Evolutionary conservation across 2,329 filamentous ascomycete genomes (phyloP), one percentile per base, ranked within the genome.

Genomic region (Zalaria obscura): DNA sequence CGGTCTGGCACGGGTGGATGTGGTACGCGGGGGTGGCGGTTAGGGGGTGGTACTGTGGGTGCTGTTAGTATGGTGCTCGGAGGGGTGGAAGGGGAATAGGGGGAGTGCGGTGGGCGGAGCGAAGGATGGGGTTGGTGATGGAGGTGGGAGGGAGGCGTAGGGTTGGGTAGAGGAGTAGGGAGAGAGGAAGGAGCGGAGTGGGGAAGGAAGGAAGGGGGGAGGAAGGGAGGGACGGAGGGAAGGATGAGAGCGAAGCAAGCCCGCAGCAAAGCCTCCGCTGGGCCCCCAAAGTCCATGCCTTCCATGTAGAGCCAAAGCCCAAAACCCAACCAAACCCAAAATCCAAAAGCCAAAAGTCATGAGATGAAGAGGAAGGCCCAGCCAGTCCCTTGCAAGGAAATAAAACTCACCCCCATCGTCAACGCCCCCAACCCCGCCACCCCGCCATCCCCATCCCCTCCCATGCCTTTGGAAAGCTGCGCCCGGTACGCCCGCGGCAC

Each of bases 1-100:
- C 83, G 5, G 91, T 83, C 58, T 84, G 76, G 63, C 91, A 96
- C 25, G 91, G 89, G 64, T 98, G 91, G 52, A 96, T 73, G 62
- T 94, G 95, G 62, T 89, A 95, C 39, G 78, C 75, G 34, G 87
- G 85, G 44, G 79, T 62, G 40, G 81, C 82, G 44, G 78, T 84
- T 45, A 83, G 62, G 40, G 91, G 89, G 69, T 96, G 87, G 61
- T 93, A 79, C 77, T 89, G 40, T 18, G 7, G n/a, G 18, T 32
- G 32, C 25, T 5, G 18, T 46, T 36, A 46, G 36, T 41, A 10
- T 25, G 6, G 29, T 18, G 18, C 26, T 35, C 25, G 38, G 25
- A 18, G 62, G 94, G 95, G 62, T 89, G 94, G 39, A 78, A 75
- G 34, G 87, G 85, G 44, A 79, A 61, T 40, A 81, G 81, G 44